phyloP scores from a whole-genome alignment of 2,329 filamentous ascomycete species.

The Alternaria burnsii region DNA sequence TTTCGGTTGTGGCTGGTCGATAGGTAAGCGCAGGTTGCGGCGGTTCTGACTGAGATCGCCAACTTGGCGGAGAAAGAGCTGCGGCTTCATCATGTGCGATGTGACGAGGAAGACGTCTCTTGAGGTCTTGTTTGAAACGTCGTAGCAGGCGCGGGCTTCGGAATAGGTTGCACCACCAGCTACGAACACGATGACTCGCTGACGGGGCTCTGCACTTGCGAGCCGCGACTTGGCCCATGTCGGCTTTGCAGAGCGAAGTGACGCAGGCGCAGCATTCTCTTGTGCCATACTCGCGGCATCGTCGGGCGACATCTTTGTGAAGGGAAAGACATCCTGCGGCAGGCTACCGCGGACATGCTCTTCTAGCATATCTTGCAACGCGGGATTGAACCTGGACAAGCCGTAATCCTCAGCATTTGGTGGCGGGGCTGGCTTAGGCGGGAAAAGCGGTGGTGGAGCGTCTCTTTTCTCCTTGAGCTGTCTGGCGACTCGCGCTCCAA shows the following conservation, averaged over 20 bases:
- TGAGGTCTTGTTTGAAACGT: constrained; percentile 74
- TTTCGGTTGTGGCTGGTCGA: constrained; percentile 79
- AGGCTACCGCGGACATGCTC: constrained; percentile 59
- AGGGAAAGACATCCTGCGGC: constrained; percentile 57
- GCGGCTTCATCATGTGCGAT: constrained; percentile 90
- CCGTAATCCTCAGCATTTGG: constrained; percentile 75
- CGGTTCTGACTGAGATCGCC: constrained; percentile 80
- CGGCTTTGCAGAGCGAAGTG: constrained; percentile 88
- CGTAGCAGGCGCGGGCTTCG: constrained; percentile 88
- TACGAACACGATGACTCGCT: constrained; percentile 92
- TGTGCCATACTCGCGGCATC: constrained; percentile 66
- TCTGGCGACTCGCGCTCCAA: constrained; percentile 77
- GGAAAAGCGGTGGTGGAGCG: constrained; percentile 73
- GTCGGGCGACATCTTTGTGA: constrained; percentile 66
- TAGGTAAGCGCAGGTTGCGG: constrained; percentile 79
- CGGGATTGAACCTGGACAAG: constrained; percentile 86
- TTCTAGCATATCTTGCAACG: constrained; percentile 84
- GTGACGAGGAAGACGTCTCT: constrained; percentile 89
- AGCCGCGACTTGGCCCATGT: constrained; percentile 91
- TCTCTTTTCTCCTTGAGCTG: constrained; percentile 81
- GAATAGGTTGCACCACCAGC: constrained; percentile 95
- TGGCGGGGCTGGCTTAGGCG: constrained; percentile 65
- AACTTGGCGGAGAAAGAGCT: constrained; percentile 82
- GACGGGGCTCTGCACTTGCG: constrained; percentile 79
- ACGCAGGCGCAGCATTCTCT: constrained; percentile 62